Conservation (phyloP, 306 rosid genomes). For the Sicyos edulis region DNA sequence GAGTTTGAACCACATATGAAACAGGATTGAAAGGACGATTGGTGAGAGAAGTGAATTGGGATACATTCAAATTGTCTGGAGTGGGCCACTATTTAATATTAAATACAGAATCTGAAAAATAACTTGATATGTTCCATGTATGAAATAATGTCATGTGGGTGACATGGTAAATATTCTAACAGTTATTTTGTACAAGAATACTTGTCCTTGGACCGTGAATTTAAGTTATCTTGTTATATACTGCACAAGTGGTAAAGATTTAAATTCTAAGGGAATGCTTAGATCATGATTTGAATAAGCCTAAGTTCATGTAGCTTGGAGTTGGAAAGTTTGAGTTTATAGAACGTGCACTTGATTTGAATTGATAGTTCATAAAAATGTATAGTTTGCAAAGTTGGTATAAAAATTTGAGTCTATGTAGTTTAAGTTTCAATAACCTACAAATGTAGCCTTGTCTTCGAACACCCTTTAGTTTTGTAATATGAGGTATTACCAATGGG, state of each 20-base stretch:
- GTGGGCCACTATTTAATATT: conserved; percentile 1
- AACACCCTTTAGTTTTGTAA: not conserved
- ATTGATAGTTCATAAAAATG: not conserved
- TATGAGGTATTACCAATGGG: not conserved
- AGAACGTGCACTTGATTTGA: not conserved
- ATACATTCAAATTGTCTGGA: conserved; percentile 17
- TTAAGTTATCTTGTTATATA: conserved; percentile 4
- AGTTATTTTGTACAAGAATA: not conserved
- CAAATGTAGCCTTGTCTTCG: not conserved
- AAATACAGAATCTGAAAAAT: conserved; percentile 2
- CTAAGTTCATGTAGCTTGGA: not conserved
- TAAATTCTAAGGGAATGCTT: conserved; percentile 1
- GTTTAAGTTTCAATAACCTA: not conserved
- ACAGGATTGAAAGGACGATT: conserved; percentile 16
- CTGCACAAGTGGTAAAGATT: not conserved
- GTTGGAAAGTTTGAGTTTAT: not conserved
- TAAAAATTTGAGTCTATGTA: not conserved
- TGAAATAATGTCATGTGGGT: conserved; percentile 13
- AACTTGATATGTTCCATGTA: conserved; percentile 17
- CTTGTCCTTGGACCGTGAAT: conserved; percentile 8
- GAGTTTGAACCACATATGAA: not conserved
- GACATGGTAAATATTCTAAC: conserved; percentile 14
- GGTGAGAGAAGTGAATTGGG: conserved; percentile 11
- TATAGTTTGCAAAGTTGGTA: not conserved
- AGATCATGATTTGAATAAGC: not conserved